These are phyloP conservation scores for Hypsizygus ulmarius DNA, from an alignment of 1,284 basidiomycete genomes.

Conservation along the genomic window DNA sequence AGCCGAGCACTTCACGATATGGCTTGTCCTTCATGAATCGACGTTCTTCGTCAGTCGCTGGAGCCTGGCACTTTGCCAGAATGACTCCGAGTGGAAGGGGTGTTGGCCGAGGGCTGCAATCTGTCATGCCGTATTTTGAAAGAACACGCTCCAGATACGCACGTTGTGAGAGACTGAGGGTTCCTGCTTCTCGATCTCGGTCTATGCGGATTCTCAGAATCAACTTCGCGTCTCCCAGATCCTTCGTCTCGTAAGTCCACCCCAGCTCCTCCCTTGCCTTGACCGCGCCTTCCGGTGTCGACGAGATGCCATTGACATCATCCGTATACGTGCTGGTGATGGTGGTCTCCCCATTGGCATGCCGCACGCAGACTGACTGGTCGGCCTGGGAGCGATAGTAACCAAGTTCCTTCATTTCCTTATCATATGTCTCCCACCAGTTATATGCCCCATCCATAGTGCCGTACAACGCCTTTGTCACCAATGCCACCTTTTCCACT, in stretches of 20 bases:
- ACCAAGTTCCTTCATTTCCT: slow-evolving; percentile 11
- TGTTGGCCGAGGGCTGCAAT: slow-evolving; percentile 19
- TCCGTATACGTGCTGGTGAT: slow-evolving; percentile 24
- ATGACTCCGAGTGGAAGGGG: slow-evolving; percentile 21
- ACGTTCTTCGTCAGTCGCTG: slow-evolving; percentile 14
- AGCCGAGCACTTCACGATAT: slow-evolving; percentile 25
- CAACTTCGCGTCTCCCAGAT: slow-evolving; percentile 17
- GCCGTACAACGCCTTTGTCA: slow-evolving; percentile 26
- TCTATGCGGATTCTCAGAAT: slow-evolving; percentile 19
- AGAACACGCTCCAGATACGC: slow-evolving; percentile 24
- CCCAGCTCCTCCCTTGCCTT: slow-evolving; percentile 14
- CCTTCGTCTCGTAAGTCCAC: slow-evolving; percentile 9
- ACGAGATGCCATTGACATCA: slow-evolving; percentile 17
- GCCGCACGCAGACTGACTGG: slow-evolving; percentile 14
- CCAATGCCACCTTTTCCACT: too few relatives aligned
- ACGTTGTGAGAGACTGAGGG: slow-evolving; percentile 23
- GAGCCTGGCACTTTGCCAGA: slow-evolving; percentile 17
- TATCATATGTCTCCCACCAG: slow-evolving; percentile 24
- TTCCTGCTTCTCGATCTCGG: slow-evolving; percentile 14
- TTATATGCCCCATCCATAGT: slow-evolving; percentile 26
- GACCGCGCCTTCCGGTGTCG: slow-evolving; percentile 10
- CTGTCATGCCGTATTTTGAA: slow-evolving; percentile 20
- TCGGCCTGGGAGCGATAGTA: slow-evolving; percentile 19
- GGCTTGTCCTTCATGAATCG: slow-evolving; percentile 26
- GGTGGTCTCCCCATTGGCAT: slow-evolving; percentile 10